Base-by-base conservation (phyloP, 2,329 filamentous ascomycete genomes). In the Neopestalotiopsis clavispora region DNA sequence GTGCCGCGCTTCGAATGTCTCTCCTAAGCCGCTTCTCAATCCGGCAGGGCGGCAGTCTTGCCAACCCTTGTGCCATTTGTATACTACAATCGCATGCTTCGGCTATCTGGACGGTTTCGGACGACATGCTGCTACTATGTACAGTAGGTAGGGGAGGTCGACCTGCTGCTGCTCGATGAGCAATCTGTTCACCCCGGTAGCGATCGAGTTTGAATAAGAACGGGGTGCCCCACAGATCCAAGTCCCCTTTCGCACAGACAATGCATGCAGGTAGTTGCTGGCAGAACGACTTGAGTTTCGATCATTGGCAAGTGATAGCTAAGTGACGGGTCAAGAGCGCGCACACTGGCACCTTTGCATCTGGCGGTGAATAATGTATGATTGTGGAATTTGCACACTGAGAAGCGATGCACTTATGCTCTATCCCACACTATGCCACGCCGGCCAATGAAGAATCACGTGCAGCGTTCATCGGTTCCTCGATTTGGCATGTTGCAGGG, bases 211-310 rank as follows among this genome's bases (percentile, higher is more conserved):
- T 20, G 34, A 52, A 52, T 17, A 52, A 20, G 45, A 52, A 52
- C 45, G 45, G 45, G 23, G 34, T 38, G 34, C 45, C 45, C 45
- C 45, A 52, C 45, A 40, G 14, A 34, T 62, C 59, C 59, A 34
- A 9, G 40, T 30, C 17, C 34, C 59, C 34, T 62, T 40, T 62
- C 59, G 59, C 59, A 62, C 59, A 62, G 59, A 62, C 59, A 13
- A 62, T 20, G 59, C 59, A 62, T 40, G 59, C 32, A 62, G 59
- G n/a, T 20, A 52, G 45, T 52, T 40, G 32, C n/a, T 62, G 59
- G 34, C 59, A 62, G 59, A 52, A 38, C 13, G n/a, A 17, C 14
- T 38, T n/a, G 28, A 52, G n/a, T 52, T 52, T 14, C 17, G n/a
- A 52, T 52, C 45, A 52, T 52, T 34, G 59, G 59, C 30, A 62